Conservation (phyloP, 768 basidiomycete genomes). For the Tricholoma bakamatsutake region DNA sequence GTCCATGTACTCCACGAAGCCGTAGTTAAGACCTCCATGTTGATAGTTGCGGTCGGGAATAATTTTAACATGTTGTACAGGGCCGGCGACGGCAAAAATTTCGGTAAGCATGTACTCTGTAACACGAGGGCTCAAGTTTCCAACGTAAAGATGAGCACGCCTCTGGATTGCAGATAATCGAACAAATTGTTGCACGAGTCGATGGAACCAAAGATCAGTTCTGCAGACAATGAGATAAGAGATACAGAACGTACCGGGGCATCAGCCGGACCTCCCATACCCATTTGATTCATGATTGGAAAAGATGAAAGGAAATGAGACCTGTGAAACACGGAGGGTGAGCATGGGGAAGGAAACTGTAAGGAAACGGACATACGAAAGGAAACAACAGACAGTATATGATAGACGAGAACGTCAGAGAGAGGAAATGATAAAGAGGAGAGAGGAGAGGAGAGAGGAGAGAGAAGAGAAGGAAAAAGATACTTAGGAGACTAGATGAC, state of each 20-base stretch:
- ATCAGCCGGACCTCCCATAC: conserved; percentile 65
- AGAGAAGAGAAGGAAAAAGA: conserved; percentile 41
- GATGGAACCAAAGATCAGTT: conserved; percentile 26
- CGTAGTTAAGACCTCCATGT: conserved; percentile 98
- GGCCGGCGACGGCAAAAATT: conserved; percentile 93
- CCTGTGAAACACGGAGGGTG: conserved; percentile 27
- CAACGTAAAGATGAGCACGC: conserved; percentile 97
- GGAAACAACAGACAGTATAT: conserved; percentile 46
- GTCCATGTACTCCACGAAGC: conserved; percentile 98
- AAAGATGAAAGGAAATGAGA: conserved; percentile 51
- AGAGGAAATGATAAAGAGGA: conserved; percentile 38
- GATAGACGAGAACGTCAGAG: conserved; percentile 56
- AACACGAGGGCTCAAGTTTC: conserved; percentile 94
- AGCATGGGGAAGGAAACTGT: conserved; percentile 6
- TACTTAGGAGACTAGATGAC: conserved; percentile 39
- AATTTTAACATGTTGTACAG: conserved; percentile 99
- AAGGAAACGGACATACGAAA: conserved; percentile 37
- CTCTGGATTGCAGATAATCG: conserved; percentile 41
- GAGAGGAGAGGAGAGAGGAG: conserved; percentile 41
- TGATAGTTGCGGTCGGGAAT: conserved; percentile 99
- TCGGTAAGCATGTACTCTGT: conserved; percentile 99
- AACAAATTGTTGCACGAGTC: conserved; percentile 17
- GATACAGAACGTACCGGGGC: conserved; percentile 57
- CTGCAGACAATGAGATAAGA: conserved; percentile 16
- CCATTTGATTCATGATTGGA: conserved; percentile 73